A percentile compares a stretch with the other conserved stretches of the same genome.
These are phyloP conservation scores for Salix brachista DNA, from an alignment of 345 rosid species.

Conservation along the genomic window DNA sequence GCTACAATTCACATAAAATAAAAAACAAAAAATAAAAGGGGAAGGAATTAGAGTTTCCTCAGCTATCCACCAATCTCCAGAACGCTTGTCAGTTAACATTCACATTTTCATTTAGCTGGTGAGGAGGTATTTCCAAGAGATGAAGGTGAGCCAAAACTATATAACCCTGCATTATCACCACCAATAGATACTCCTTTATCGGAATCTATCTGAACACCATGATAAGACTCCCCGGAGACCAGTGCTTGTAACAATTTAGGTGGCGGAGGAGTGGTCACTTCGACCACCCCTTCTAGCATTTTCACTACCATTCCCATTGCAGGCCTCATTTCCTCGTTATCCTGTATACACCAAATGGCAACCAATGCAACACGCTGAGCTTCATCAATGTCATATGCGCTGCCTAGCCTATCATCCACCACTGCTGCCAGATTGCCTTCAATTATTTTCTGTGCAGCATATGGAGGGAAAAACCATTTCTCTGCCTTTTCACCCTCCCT, in stretches of 20 bases:
- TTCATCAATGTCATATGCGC: slow-evolving; percentile 13
- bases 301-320: slow-evolving; percentile 27
- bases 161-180: slow-evolving; percentile 30
- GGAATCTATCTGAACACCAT: slow-evolving; percentile 42
- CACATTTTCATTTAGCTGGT: slow-evolving; percentile 22
- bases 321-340: slow-evolving; percentile 25
- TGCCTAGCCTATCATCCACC: slow-evolving; percentile 20
- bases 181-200: slow-evolving; percentile 19
- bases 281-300: slow-evolving; percentile 24
- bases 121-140: slow-evolving; percentile 41
- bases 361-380: slow-evolving; percentile 17
- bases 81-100: slow-evolving; percentile 5
- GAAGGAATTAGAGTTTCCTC: slow-evolving; percentile 4
- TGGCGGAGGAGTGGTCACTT: slow-evolving; percentile 46
- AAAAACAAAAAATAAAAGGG: not conserved
- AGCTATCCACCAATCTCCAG: not conserved
- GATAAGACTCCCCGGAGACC: slow-evolving; percentile 71
- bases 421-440: slow-evolving; percentile 29
- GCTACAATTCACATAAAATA: not conserved
- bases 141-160: slow-evolving; percentile 45
- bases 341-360: slow-evolving; percentile 34
- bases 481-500: slow-evolving; percentile 31
- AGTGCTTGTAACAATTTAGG: slow-evolving; percentile 82
- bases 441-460: slow-evolving; percentile 70
- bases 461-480: slow-evolving; percentile 88